Evolutionary conservation across 208 protist genomes (phyloP).

Genomic region (Crithidia brevicula): DNA sequence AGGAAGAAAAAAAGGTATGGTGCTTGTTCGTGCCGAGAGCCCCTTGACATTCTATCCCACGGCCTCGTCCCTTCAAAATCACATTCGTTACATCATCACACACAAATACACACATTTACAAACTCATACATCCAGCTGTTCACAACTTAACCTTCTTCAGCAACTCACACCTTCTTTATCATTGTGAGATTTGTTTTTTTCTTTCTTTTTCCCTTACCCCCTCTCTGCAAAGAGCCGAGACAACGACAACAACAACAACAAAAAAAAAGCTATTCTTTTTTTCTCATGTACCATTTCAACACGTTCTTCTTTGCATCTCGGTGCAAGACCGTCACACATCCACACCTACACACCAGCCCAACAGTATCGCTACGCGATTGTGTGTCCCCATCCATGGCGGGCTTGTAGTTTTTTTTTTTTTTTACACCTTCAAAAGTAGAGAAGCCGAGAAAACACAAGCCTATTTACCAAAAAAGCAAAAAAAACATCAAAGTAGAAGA

Average conservation of each 20-base stretch:
- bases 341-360: no score
- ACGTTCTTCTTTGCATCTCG: not conserved
- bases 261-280: not conserved
- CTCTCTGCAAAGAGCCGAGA: no score
- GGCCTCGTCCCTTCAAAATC: not conserved
- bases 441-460: slow-evolving; percentile 4
- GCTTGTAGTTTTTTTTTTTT: not conserved
- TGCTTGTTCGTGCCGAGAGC: no score
- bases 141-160: not conserved
- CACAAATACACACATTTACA: no score
- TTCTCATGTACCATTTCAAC: not conserved
- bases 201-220: not conserved
- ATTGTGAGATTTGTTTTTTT: not conserved
- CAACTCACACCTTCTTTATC: not conserved
- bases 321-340: no score
- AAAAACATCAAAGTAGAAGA: not conserved
- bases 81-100: no score
- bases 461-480: no score
- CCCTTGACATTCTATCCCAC: no score
- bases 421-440: not conserved
- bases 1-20: not conserved
- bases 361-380: not conserved
- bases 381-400: no score
- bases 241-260: not conserved
- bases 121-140: not conserved